phyloP scores from a whole-genome alignment of 805 yeast genomes.

The Kurtzmaniella cleridarum region DNA sequence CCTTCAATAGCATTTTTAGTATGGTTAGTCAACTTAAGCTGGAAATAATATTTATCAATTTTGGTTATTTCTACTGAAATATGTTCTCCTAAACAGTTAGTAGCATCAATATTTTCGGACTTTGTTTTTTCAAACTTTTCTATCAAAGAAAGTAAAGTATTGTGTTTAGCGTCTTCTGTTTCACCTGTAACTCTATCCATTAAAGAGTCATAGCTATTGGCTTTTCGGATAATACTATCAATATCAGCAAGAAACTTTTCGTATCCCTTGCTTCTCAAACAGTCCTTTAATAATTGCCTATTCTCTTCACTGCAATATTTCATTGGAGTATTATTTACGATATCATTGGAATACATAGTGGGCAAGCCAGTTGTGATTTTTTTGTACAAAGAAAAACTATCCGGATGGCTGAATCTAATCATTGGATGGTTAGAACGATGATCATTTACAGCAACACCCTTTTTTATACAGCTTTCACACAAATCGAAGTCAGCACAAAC shows the following conservation, averaged over 20 bases:
- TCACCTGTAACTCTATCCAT: conserved; percentile 8
- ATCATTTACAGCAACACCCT: conserved; percentile 9
- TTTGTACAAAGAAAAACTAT: background rate
- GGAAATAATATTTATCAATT: background rate
- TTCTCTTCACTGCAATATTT: conserved; percentile 13
- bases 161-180: conserved; percentile 19
- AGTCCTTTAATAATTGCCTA: conserved; percentile 11
- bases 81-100: background rate
- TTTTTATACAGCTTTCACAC: conserved; percentile 34
- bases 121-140: conserved; percentile 2
- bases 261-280: conserved; percentile 12
- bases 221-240: conserved; percentile 12
- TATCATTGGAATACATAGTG: conserved; percentile 8
- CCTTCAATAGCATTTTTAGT: conserved; percentile 18
- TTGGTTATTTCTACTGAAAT: background rate
- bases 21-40: conserved; percentile 17
- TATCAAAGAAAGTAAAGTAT: conserved; percentile 17
- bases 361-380: no score
- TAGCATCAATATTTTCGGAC: background rate
- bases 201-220: conserved; percentile 21
- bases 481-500: conserved; percentile 51
- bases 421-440: conserved; percentile 26
- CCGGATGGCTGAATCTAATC: conserved; percentile 10
- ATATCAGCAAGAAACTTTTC: conserved; percentile 13
- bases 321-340: conserved; percentile 21